These are phyloP conservation scores for Colletotrichum salicis DNA, from an alignment of 2,329 filamentous ascomycete genomes.

Conservation along the genomic window DNA sequence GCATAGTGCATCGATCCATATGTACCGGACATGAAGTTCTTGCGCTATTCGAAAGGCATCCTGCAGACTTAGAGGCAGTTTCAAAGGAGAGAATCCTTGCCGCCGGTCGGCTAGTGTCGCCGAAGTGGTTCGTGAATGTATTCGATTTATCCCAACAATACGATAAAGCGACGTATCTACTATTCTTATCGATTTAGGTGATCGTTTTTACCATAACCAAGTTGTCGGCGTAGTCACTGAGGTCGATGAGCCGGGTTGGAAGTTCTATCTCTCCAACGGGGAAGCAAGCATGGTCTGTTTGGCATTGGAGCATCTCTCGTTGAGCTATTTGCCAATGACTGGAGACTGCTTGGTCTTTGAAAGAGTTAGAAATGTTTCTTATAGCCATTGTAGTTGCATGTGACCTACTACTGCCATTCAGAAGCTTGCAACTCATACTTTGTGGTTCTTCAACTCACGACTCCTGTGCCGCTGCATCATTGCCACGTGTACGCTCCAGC, in stretches of 20 bases:
- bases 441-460: neutral
- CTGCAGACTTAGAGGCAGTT: neutral
- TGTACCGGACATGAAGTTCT: neutral
- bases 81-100: neutral
- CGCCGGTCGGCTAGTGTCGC: neutral
- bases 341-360: neutral
- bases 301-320: neutral
- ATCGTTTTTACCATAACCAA: neutral
- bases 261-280: neutral
- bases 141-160: neutral
- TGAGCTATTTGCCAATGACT: neutral
- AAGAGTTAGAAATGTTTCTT: neutral
- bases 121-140: neutral
- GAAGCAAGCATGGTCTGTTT: neutral
- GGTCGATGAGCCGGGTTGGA: neutral
- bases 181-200: neutral
- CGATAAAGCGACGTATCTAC: neutral
- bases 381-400: neutral
- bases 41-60: neutral
- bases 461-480: neutral
- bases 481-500: too few relatives aligned
- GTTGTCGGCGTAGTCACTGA: neutral
- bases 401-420: neutral
- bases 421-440: neutral
- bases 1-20: neutral